A percentile compares a stretch with the other conserved stretches of the same genome.
Evolutionary conservation across 179 eudicot species (phyloP).

Genomic region (Beta corolliflora): DNA sequence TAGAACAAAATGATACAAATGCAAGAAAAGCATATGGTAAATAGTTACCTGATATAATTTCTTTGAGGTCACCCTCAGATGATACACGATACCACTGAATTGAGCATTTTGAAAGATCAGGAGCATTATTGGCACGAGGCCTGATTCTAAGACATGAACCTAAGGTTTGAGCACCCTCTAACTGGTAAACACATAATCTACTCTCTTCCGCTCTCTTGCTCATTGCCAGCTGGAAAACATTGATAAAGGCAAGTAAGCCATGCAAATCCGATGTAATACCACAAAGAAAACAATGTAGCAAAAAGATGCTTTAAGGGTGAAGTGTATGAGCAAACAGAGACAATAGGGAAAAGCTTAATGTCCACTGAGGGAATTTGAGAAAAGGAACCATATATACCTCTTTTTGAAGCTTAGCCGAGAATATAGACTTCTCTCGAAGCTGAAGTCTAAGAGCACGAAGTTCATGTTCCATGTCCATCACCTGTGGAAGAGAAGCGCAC

Average conservation of each 20-base stretch:
- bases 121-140: slow-evolving; percentile 61
- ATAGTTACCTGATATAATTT: slow-evolving; percentile 71
- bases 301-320: neutral
- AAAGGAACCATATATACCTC: slow-evolving; percentile 45
- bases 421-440: slow-evolving; percentile 67
- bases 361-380: neutral
- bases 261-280: neutral
- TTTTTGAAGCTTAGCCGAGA: slow-evolving; percentile 72
- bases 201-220: slow-evolving; percentile 79
- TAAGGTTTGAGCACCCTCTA: slow-evolving; percentile 70
- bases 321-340: neutral
- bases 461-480: slow-evolving; percentile 86
- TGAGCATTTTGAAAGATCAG: slow-evolving; percentile 75
- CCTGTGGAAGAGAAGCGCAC: slow-evolving; percentile 36
- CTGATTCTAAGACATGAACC: slow-evolving; percentile 73
- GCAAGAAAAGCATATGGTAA: neutral
- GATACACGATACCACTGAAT: slow-evolving; percentile 92
- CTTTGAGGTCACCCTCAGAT: slow-evolving; percentile 66
- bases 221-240: slow-evolving; percentile 65
- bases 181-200: slow-evolving; percentile 56
- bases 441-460: slow-evolving; percentile 76
- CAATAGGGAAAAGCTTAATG: neutral
- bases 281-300: neutral
- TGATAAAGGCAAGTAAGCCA: neutral
- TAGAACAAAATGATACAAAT: neutral